Evolutionary conservation across 805 yeast genomes (phyloP).

Genomic region (Wickerhamiella alocasiicola): DNA sequence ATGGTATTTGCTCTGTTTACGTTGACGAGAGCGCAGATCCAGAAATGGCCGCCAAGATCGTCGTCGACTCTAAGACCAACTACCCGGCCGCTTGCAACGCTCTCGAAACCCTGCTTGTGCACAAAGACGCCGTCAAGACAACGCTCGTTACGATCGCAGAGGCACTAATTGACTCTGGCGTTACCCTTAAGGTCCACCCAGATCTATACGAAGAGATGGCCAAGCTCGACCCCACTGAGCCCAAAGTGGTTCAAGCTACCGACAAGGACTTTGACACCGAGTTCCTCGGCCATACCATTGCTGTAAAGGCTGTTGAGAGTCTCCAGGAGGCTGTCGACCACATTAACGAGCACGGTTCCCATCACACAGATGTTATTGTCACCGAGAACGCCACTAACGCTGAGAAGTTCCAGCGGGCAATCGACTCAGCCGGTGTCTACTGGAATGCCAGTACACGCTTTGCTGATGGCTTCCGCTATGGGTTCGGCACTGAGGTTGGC

Average conservation of each 20-base stretch:
- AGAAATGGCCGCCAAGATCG: slow-evolving; percentile 60
- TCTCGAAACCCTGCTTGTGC: slow-evolving; percentile 69
- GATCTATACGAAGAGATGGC: slow-evolving; percentile 35
- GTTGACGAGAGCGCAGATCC: slow-evolving; percentile 68
- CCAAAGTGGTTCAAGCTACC: slow-evolving; percentile 30
- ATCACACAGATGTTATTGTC: slow-evolving; percentile 87
- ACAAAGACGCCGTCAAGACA: slow-evolving; percentile 32
- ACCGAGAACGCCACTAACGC: slow-evolving; percentile 66
- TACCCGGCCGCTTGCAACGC: slow-evolving; percentile 99
- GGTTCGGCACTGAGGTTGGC: slow-evolving; percentile 98
- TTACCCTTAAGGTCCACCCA: slow-evolving; percentile 47
- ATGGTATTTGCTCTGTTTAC: slow-evolving; percentile 87
- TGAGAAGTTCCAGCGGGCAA: slow-evolving; percentile 62
- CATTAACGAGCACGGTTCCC: slow-evolving; percentile 84
- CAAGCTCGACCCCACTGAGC: slow-evolving; percentile 20
- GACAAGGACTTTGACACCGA: slow-evolving; percentile 68
- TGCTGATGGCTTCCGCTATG: slow-evolving; percentile 97
- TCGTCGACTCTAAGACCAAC: slow-evolving; percentile 82
- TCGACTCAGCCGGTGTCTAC: slow-evolving; percentile 93
- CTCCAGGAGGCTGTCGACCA: slow-evolving; percentile 69
- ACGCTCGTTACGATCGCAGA: slow-evolving; percentile 21
- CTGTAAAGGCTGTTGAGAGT: slow-evolving; percentile 49
- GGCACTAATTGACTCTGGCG: slow-evolving; percentile 48
- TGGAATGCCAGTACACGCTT: slow-evolving; percentile 97
- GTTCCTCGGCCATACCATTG: slow-evolving; percentile 70